Conservation (phyloP, 345 rosid genomes). For the Citrus reticulata region DNA sequence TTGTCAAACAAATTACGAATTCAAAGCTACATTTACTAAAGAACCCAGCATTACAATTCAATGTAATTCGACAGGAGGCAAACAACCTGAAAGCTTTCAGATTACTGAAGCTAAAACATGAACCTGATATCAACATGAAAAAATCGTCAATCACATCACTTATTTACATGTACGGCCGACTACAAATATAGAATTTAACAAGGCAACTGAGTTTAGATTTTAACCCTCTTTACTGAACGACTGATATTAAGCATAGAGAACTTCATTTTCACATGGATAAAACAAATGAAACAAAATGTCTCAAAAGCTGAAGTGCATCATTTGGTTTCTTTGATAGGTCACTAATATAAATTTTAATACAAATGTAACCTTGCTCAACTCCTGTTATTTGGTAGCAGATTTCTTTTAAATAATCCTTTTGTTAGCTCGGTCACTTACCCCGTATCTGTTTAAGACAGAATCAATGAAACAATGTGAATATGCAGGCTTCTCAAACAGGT, state of each 20-base stretch:
- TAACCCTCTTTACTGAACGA: too few species aligned
- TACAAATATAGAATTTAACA: background rate
- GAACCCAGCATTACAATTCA: background rate
- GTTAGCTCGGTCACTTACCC: background rate
- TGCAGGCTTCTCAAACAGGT: constrained; percentile 28
- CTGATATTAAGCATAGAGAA: background rate
- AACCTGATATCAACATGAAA: background rate
- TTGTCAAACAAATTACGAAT: background rate
- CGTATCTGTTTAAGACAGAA: background rate
- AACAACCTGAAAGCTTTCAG: background rate
- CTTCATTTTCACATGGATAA: background rate
- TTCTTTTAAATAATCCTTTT: background rate
- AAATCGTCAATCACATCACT: background rate
- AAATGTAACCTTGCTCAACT: background rate
- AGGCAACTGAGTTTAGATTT: background rate
- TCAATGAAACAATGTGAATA: background rate
- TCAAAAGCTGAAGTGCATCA: background rate
- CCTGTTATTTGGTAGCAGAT: background rate
- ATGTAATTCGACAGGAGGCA: too few species aligned
- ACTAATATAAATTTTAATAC: background rate
- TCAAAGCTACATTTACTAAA: background rate
- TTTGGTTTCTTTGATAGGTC: background rate
- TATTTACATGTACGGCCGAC: background rate
- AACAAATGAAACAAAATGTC: background rate
- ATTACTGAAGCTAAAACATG: background rate